Evolutionary conservation across 2,329 filamentous ascomycete genomes (phyloP).

Genomic region (Orbilia quercus): DNA sequence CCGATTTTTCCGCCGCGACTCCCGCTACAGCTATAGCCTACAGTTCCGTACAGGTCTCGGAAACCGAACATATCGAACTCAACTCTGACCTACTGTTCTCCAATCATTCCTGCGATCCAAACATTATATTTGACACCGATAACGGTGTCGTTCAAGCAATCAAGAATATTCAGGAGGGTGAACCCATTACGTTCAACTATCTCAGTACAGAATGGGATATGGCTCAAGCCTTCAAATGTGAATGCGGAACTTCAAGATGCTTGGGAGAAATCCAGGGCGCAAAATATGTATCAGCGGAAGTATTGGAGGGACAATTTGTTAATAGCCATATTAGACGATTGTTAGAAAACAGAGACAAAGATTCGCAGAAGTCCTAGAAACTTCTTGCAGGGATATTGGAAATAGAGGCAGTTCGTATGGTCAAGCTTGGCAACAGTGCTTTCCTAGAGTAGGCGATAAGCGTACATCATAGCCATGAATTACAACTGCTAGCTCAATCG

Average conservation of each 20-base stretch:
- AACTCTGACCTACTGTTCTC: conserved; percentile 76
- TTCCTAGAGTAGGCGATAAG: no score
- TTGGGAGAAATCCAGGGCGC: conserved; percentile 74
- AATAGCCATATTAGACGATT: conserved; percentile 72
- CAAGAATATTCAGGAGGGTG: conserved; percentile 68
- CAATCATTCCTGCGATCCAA: conserved; percentile 76
- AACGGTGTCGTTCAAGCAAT: conserved; percentile 71
- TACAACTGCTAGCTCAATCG: background rate
- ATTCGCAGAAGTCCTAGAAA: conserved; percentile 1
- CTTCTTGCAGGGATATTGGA: no score
- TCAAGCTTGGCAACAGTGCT: no score
- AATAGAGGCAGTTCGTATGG: no score
- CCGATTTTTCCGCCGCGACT: conserved; percentile 74
- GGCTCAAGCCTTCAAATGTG: conserved; percentile 77
- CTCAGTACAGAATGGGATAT: conserved; percentile 80
- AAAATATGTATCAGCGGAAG: conserved; percentile 68
- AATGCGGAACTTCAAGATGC: conserved; percentile 71
- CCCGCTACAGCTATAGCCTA: conserved; percentile 72
- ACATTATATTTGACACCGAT: conserved; percentile 72
- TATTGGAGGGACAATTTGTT: conserved; percentile 72
- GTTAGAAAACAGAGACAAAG: conserved; percentile 64
- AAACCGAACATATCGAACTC: conserved; percentile 70
- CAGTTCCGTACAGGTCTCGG: conserved; percentile 72
- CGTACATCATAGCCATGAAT: background rate
- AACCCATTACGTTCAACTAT: conserved; percentile 78